Base-by-base conservation (phyloP, 768 basidiomycete species). In the Suillus occidentalis region DNA sequence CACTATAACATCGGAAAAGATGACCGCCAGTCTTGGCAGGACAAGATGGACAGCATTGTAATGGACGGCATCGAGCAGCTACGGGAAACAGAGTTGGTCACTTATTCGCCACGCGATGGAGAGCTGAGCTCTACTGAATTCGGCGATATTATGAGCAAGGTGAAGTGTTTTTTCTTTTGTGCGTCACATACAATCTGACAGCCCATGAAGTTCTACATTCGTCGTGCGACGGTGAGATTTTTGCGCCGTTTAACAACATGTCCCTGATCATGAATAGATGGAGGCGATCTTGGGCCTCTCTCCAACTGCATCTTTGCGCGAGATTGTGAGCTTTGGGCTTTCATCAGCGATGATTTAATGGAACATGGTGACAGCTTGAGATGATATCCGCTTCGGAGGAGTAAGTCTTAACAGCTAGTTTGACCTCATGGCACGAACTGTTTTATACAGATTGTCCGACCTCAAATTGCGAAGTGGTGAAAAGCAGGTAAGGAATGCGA, bases 131-230 rank as follows among this genome's bases (percentile, higher is more conserved):
- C 87, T 7, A 94, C 92, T 2, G 87, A 92, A 62, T 92, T 84
- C 67, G 92, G 93, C 1, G 90, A 95, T 65, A 87, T 92, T 62
- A 94, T 94, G 91, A 91, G 88, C 85, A 93, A 89, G 81, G 93
- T 89, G 63, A 42, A 67, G 65, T 36, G 47, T 53, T 64, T 53
- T 34, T n/a, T 28, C 52, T 43, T 14, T 6, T 62, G 3, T 60
- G 1, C 6, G 45, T 49, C 42, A 52, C 47, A 64, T 66, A 67
- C n/a, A 69, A 50, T 60, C 52, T 43, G 42, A 59, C 25, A 31
- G 6, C 40, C 18, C 65, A 16, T 34, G 18, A 67, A 94, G 92
- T 88, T 90, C 67, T 93, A 93, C 67, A 85, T 94, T 45, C 85
- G 87, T 34, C 88, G 89, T 71, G 76, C 82, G 10, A 92, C 89